Base-by-base conservation (phyloP, 768 basidiomycete genomes). In the Hypholoma sublateritium region DNA sequence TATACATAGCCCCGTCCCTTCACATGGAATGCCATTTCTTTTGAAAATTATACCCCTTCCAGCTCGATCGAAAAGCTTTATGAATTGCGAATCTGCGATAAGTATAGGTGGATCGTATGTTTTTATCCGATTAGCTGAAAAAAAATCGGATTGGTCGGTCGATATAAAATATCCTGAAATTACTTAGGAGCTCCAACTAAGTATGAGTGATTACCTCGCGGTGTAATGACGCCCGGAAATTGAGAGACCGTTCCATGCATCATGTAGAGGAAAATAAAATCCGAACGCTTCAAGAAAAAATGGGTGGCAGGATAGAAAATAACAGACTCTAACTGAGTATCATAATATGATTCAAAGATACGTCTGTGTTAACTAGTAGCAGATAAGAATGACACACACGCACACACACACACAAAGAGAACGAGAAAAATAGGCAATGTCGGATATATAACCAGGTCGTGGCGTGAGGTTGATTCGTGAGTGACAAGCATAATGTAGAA, bases 381-480 rank as follows among this genome's bases (percentile, higher is more conserved):
- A 72, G 74, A 74, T 68, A 69, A 67, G 68, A 68, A 65, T 66
- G 59, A 59, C 56, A 57, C 53, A 62, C 64, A 66, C 63, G 53
- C 63, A 60, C 66, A 68, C 64, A 66, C 64, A 56, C 63, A 62
- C 66, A 68, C 60, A 67, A 69, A 64, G 56, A 63, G 57, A 57
- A 61, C 56, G 56, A 59, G 58, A 55, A 67, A 63, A 62, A 64
- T 69, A 67, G 70, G 66, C 66, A 69, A 66, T 69, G 72, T 71
- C 63, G 74, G 74, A 77, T 74, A 77, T 77, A 77, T 74, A 76
- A 71, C 70, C 72, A 72, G 71, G 72, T 73, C 74, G 67, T 73
- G 74, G 72, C 72, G 68, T 72, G 68, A 70, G 66, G 52, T 71
- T 61, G 69, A 68, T 67, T 73, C 74, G 71, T 75, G 69, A 72